Evolutionary conservation across 805 yeast genomes (phyloP).

Genomic region (Teunomyces stri): DNA sequence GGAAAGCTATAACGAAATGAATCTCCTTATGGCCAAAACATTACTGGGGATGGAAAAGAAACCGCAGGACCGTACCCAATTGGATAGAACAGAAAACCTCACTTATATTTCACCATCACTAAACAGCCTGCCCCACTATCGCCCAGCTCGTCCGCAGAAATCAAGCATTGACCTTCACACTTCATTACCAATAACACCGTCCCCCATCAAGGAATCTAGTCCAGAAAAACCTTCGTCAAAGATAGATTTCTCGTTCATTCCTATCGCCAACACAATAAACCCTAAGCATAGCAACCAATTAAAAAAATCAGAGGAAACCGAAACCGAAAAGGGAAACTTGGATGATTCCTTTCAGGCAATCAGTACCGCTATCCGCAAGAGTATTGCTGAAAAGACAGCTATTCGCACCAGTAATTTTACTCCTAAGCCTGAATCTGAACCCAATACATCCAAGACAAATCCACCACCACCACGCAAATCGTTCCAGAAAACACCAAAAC

Average conservation of each 20-base stretch:
- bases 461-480: slow-evolving; percentile 10
- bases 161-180: background rate
- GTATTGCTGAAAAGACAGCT: slow-evolving; percentile 35
- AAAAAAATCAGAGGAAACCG: slow-evolving; percentile 1
- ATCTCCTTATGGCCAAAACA: slow-evolving; percentile 39
- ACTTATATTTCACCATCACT: slow-evolving; percentile 5
- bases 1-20: slow-evolving; percentile 39
- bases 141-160: background rate
- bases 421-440: background rate
- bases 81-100: slow-evolving; percentile 3
- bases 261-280: slow-evolving; percentile 15
- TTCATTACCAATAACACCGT: slow-evolving; percentile 2
- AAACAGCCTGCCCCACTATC: slow-evolving; percentile 1
- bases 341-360: slow-evolving; percentile 49
- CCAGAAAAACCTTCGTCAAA: slow-evolving; percentile 14
- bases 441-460: background rate
- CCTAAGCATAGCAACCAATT: slow-evolving; percentile 8
- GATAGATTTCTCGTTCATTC: slow-evolving; percentile 22
- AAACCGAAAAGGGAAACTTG: background rate
- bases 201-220: slow-evolving; percentile 1
- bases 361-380: slow-evolving; percentile 45
- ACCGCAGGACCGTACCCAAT: slow-evolving; percentile 3
- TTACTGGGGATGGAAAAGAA: slow-evolving; percentile 14
- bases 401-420: slow-evolving; percentile 3
- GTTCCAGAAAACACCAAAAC: slow-evolving; percentile 23